Percentiles rank a stretch among this genome's conserved stretches.
phyloP scores from a whole-genome alignment of 2,329 filamentous ascomycete genomes.

The Tolypocladium inflatum region DNA sequence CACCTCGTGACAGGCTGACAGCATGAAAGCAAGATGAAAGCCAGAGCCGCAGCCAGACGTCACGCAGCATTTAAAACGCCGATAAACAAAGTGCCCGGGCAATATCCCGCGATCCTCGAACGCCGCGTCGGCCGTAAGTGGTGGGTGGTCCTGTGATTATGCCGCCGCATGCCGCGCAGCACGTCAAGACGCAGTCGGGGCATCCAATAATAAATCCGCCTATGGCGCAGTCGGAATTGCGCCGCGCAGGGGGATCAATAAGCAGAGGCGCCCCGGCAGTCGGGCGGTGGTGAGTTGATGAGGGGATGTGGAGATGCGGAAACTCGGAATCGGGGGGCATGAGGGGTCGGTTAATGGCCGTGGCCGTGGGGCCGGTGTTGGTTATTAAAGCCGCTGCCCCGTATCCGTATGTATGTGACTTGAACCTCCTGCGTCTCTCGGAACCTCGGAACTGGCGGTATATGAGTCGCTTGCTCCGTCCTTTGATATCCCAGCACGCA shows the following conservation, averaged over 20 bases:
- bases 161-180: constrained; percentile 1
- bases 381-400: not conserved
- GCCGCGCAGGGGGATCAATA: not conserved
- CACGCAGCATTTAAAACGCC: too few species aligned
- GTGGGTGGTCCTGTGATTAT: not conserved
- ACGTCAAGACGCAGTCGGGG: not conserved
- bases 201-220: not conserved
- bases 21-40: too few species aligned
- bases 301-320: not conserved
- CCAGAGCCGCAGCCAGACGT: too few species aligned
- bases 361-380: not conserved
- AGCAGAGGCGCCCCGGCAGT: not conserved
- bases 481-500: not conserved
- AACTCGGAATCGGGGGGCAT: not conserved
- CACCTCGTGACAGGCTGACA: too few species aligned
- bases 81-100: too few species aligned
- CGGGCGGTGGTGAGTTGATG: not conserved
- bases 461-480: not conserved
- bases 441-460: not conserved
- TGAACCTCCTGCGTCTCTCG: not conserved
- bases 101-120: not conserved
- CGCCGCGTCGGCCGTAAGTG: not conserved
- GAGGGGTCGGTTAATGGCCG: not conserved
- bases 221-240: not conserved
- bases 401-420: too few species aligned